A percentile compares a stretch with the other conserved stretches of the same genome.
phyloP scores from a whole-genome alignment of 305 asterid species.

The Plantago coronopus region DNA sequence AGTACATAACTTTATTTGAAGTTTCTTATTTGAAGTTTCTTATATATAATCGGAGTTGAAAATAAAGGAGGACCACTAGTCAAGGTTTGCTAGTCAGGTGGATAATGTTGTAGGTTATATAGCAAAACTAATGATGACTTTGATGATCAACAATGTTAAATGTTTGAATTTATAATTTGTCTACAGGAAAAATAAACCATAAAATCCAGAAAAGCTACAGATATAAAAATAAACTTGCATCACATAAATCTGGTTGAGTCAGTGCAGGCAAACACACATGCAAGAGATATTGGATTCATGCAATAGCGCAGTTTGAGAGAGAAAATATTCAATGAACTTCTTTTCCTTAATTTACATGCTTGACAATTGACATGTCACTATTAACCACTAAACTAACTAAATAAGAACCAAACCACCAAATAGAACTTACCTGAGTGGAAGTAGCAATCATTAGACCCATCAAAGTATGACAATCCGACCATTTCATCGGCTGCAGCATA shows the following conservation, averaged over 20 bases:
- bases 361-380: neutral
- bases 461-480: constrained; percentile 92
- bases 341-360: neutral
- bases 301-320: too few relatives aligned
- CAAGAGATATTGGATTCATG: too few relatives aligned
- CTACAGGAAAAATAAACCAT: neutral
- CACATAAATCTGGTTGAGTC: neutral
- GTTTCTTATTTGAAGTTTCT: too few relatives aligned
- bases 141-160: too few relatives aligned
- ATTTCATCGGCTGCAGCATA: constrained; percentile 98
- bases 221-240: neutral
- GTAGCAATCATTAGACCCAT: constrained; percentile 97
- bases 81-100: too few relatives aligned
- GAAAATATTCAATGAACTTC: neutral
- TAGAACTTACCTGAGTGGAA: constrained; percentile 77
- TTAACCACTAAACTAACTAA: constrained; percentile 11
- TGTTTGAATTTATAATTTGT: neutral
- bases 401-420: constrained; percentile 5
- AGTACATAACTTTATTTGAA: too few relatives aligned
- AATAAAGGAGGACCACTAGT: too few relatives aligned
- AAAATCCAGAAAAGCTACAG: constrained; percentile 5
- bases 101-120: too few relatives aligned
- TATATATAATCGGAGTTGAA: too few relatives aligned
- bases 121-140: too few relatives aligned
- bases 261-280: too few relatives aligned